Evolutionary conservation across 2,329 filamentous ascomycete genomes (phyloP).

Genomic region (Apiospora marii): DNA sequence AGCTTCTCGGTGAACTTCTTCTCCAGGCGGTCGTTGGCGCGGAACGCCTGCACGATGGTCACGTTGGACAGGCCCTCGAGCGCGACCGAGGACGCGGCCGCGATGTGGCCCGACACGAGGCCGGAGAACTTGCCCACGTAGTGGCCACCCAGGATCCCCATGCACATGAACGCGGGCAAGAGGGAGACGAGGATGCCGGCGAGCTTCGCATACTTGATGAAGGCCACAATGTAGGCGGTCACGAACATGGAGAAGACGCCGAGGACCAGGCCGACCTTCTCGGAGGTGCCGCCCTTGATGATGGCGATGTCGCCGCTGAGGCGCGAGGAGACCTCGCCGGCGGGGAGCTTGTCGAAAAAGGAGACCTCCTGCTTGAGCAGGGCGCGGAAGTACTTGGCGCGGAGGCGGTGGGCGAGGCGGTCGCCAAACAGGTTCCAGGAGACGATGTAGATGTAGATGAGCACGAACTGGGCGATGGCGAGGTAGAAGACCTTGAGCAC

Average conservation of each 20-base stretch:
- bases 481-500: constrained; percentile 67
- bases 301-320: constrained; percentile 66
- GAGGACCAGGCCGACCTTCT: constrained; percentile 68
- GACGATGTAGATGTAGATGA: constrained; percentile 64
- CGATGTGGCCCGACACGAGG: constrained; percentile 54
- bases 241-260: constrained; percentile 66
- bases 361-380: constrained; percentile 63
- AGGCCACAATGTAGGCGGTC: constrained; percentile 67
- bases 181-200: constrained; percentile 65
- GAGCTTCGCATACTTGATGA: constrained; percentile 64
- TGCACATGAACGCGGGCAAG: constrained; percentile 62
- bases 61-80: constrained; percentile 62
- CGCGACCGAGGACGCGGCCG: constrained; percentile 62
- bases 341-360: constrained; percentile 64
- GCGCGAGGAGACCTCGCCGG: constrained; percentile 64
- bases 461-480: constrained; percentile 63
- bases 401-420: constrained; percentile 62
- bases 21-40: constrained; percentile 59
- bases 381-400: constrained; percentile 61
- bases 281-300: constrained; percentile 66
- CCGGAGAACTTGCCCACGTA: constrained; percentile 56
- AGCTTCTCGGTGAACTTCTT: constrained; percentile 59
- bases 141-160: constrained; percentile 60
- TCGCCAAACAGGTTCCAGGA: constrained; percentile 67
- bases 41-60: constrained; percentile 62